A percentile compares a stretch with the other conserved stretches of the same genome.
These are phyloP conservation scores for Tolypocladium capitatum DNA, from an alignment of 2,329 filamentous ascomycete genomes.

Conservation along the genomic window DNA sequence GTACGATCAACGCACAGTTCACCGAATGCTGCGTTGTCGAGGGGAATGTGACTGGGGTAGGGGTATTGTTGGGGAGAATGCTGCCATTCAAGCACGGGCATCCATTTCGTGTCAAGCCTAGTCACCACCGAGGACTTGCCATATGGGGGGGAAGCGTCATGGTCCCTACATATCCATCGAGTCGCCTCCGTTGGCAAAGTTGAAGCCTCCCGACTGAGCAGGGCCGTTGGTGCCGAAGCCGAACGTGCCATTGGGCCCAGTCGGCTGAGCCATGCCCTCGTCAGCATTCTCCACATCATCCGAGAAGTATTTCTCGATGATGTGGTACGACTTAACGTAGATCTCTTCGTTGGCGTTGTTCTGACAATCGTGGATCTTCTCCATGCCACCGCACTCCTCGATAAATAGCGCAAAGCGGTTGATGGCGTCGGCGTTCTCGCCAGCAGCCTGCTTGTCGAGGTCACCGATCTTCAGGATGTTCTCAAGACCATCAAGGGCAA, in stretches of 20 bases:
- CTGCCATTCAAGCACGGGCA: conserved; percentile 1
- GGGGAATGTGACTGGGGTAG: conserved; percentile 6
- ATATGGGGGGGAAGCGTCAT: background rate
- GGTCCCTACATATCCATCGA: conserved; percentile 47
- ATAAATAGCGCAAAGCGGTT: conserved; percentile 98
- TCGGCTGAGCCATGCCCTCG: conserved; percentile 58
- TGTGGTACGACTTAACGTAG: conserved; percentile 99
- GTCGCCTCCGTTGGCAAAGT: conserved; percentile 66
- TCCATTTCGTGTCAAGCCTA: background rate
- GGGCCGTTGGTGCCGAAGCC: conserved; percentile 58
- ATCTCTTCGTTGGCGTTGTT: conserved; percentile 99
- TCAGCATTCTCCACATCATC: conserved; percentile 93
- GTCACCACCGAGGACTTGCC: background rate
- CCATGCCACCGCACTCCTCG: conserved; percentile 97
- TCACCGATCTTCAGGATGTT: conserved; percentile 99
- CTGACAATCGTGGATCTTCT: conserved; percentile 99
- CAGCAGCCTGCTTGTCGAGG: conserved; percentile 86
- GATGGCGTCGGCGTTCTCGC: conserved; percentile 62
- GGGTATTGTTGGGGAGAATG: conserved; percentile 3
- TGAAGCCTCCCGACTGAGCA: conserved; percentile 70
- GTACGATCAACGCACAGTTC: conserved; percentile 11
- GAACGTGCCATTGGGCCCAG: conserved; percentile 60
- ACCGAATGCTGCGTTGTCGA: conserved; percentile 10
- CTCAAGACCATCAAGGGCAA: conserved; percentile 92
- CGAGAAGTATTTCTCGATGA: conserved; percentile 99